Evolutionary conservation across 441 rosid genomes (phyloP), one percentile per base, ranked within the genome.

Genomic region (Syzygium malaccense): DNA sequence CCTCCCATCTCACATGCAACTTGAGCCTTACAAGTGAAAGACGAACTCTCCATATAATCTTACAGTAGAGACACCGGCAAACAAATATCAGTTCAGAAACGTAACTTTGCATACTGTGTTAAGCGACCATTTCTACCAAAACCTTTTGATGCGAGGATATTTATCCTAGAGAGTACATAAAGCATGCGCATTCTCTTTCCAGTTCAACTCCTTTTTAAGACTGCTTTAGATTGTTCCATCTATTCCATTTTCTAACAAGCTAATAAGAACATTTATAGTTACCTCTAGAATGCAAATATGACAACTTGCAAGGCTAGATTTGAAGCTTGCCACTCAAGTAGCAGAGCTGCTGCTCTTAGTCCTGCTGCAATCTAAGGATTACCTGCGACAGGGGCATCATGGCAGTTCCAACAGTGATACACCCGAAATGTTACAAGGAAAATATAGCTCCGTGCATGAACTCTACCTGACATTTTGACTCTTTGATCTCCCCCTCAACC

Each of bases 281-380:
- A 89, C 90, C 89, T 87, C 85, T 55, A 80, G 86, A 75, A 91
- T 91, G 89, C 89, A 78, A 88, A 85, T 87, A 87, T 53, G 87
- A 87, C 85, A 85, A 90, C 88, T 90, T 90, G 86, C 88, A 85
- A 88, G 91, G 88, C 83, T 88, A 90, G 87, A 90, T 89, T 88
- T 86, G 85, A 87, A 89, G 89, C 89, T 86, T 86, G 86, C 90
- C 86, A 57, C 88, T 32, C 49, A 75, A 30, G 90, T 86, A 89
- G 86, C 88, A 80, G 86, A n/a, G 62, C 86, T 85, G 88, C 86
- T 87, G 90, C 55, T 75, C 90, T 85, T 75, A 87, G 88, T 90
- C 92, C 87, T 60, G 88, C 88, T 64, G 90, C 89, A 91, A 80
- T 87, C 85, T 83, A 89, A 89, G 89, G 88, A 87, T 89, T 87